Evolutionary conservation across 2,329 filamentous ascomycete species (phyloP), one percentile per base, ranked within the genome.

Genomic region (Talaromyces islandicus): DNA sequence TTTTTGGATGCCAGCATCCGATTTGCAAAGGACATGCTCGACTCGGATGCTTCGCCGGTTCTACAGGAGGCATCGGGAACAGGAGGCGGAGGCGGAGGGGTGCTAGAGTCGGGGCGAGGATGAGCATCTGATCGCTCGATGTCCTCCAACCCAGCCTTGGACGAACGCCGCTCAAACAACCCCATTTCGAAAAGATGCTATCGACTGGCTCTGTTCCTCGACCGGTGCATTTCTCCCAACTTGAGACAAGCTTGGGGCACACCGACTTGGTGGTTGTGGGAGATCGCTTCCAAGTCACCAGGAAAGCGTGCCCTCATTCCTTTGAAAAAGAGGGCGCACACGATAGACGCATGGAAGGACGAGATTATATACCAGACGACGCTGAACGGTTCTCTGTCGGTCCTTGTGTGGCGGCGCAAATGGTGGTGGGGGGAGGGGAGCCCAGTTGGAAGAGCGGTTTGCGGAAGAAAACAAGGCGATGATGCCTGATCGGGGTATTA

Each of bases 91-190:
- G 27, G 57, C 11, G 32, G 57, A 57, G 32, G 54, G 14, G 48
- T 54, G 30, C 19, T 25, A 14, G 27, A 55, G 64, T 61, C 61
- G 60, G 65, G 64, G 38, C 68, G 55, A 19, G 48, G 51, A 55
- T 32, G 51, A 56, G 51, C 51, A 32, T 50, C 30, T 43, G 59
- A 41, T 41, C 52, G 59, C 55, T 58, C 59, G 48, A 48, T 56
- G 61, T 73, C 70, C 63, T 72, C 71, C 59, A 70, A 63, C 60
- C 70, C 68, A 64, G 66, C 63, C 61, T 67, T 66, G 57, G 69
- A 69, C 58, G 68, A 64, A 56, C 65, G 64, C 56, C 64, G 65
- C 62, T 73, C 71, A 55, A 69, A 68, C 70, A 73, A 72, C 63
- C 69, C 72, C 68, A 70, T 68, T 54, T 32, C 58, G 43, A 27